phyloP scores from a whole-genome alignment of 2,329 filamentous ascomycete genomes.

The Pseudogymnoascus sp. region DNA sequence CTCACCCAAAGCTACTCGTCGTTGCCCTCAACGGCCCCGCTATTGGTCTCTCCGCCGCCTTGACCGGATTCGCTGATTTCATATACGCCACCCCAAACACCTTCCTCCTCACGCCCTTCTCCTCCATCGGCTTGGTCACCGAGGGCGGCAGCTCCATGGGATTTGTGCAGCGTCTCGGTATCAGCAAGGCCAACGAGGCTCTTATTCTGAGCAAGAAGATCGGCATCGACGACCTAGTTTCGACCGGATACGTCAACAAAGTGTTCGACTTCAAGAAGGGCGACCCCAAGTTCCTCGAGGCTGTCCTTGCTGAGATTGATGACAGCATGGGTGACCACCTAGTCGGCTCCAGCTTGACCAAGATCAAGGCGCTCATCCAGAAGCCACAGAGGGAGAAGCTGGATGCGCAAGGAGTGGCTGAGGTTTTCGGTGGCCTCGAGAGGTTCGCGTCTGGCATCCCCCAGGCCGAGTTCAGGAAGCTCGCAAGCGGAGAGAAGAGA shows the following conservation, averaged over 20 bases:
- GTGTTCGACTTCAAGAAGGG: constrained; percentile 60
- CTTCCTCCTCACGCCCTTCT: constrained; percentile 87
- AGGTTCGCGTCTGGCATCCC: constrained; percentile 61
- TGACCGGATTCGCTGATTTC: constrained; percentile 82
- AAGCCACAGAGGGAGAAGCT: constrained; percentile 63
- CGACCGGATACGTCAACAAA: constrained; percentile 77
- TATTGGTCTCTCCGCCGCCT: constrained; percentile 77
- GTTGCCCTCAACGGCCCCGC: constrained; percentile 87
- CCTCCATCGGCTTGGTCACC: constrained; percentile 78
- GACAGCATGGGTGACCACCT: constrained; percentile 74
- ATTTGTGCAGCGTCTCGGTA: constrained; percentile 72
- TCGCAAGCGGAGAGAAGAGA: constrained; percentile 82
- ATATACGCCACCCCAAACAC: constrained; percentile 76
- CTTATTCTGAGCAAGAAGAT: constrained; percentile 84
- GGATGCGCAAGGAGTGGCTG: constrained; percentile 69
- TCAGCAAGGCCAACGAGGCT: constrained; percentile 81
- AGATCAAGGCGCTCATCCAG: constrained; percentile 78
- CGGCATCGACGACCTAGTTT: constrained; percentile 61
- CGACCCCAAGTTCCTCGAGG: constrained; percentile 58
- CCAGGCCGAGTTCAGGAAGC: constrained; percentile 79
- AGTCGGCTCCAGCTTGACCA: constrained; percentile 67
- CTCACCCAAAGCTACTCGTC: constrained; percentile 88
- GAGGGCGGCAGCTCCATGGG: constrained; percentile 77
- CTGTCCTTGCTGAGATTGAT: constrained; percentile 73
- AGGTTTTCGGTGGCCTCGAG: constrained; percentile 80